Evolutionary conservation across 2,329 filamentous ascomycete genomes (phyloP).

Genomic region (Westerdykella sp.): DNA sequence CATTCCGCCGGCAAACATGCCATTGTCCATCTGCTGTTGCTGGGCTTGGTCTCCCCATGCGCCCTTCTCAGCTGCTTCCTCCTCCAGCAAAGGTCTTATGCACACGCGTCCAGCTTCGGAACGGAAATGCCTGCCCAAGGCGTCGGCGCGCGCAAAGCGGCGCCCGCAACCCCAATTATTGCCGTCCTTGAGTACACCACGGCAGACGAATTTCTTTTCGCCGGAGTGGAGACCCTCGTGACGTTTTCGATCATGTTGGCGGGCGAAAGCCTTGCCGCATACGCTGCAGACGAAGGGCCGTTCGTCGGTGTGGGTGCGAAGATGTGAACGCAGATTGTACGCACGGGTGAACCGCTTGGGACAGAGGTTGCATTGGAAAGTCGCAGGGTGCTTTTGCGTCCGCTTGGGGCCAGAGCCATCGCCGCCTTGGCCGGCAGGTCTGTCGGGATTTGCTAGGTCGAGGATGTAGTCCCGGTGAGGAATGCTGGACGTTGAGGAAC

Average conservation of each 20-base stretch:
- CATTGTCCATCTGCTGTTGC: conserved; percentile 52
- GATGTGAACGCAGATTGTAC: conserved; percentile 91
- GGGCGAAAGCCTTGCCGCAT: conserved; percentile 93
- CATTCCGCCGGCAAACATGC: conserved; percentile 29
- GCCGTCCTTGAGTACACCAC: conserved; percentile 76
- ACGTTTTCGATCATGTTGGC: conserved; percentile 93
- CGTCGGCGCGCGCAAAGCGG: conserved; percentile 90
- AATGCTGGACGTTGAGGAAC: conserved; percentile 48
- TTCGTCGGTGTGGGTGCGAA: conserved; percentile 95
- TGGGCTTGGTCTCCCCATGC: conserved; percentile 52
- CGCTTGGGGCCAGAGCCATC: conserved; percentile 56
- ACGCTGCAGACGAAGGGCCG: conserved; percentile 95
- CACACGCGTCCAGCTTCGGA: conserved; percentile 93
- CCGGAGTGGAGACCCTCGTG: conserved; percentile 94
- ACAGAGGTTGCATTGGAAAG: conserved; percentile 88
- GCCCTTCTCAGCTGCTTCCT: conserved; percentile 76
- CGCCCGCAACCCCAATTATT: conserved; percentile 89
- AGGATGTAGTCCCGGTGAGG: conserved; percentile 71
- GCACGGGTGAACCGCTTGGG: conserved; percentile 94
- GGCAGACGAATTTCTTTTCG: conserved; percentile 98
- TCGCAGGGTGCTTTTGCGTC: conserved; percentile 95
- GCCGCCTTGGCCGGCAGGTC: conserved; percentile 50
- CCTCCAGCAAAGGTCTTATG: conserved; percentile 93
- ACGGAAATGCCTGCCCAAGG: conserved; percentile 87
- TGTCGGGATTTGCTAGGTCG: conserved; percentile 80